phyloP scores from a whole-genome alignment of 192 early-diverging fungal genomes.

The Entophlyctis luteolus region DNA sequence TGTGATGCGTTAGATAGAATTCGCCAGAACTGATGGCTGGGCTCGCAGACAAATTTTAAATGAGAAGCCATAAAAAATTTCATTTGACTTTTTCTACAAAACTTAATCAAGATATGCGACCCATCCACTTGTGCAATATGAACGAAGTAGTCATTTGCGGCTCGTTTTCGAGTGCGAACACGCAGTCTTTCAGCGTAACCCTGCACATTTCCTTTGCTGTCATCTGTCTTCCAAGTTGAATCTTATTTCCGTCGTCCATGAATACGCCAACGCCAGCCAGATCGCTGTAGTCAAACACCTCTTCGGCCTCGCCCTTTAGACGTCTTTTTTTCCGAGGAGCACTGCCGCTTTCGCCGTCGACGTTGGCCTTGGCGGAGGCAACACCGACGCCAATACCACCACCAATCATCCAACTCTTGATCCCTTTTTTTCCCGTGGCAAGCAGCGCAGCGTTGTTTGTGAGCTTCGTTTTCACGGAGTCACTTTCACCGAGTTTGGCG shows the following conservation, averaged over 20 bases:
- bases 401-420: conserved; percentile 21
- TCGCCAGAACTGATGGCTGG: not conserved
- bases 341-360: not conserved
- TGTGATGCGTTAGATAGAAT: too few relatives aligned
- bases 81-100: too few relatives aligned
- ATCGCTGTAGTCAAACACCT: conserved; percentile 10
- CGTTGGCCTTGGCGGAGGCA: too few relatives aligned
- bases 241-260: conserved; percentile 12
- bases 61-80: not conserved
- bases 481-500: not conserved
- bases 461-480: conserved; percentile 4
- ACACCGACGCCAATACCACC: not conserved
- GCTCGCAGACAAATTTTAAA: not conserved
- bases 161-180: conserved; percentile 21
- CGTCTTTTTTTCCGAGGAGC: not conserved
- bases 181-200: conserved; percentile 23
- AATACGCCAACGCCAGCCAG: conserved; percentile 12
- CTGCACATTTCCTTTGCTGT: conserved; percentile 27
- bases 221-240: conserved; percentile 4
- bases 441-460: conserved; percentile 2
- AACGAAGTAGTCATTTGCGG: not conserved
- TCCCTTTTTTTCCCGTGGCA: conserved; percentile 18
- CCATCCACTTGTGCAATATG: conserved; percentile 19
- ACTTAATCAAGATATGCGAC: conserved; percentile 7
- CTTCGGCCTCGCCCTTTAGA: conserved; percentile 8